These are phyloP conservation scores for Cudoniella acicularis DNA, from an alignment of 495 filamentous ascomycete genomes.

Conservation along the genomic window DNA sequence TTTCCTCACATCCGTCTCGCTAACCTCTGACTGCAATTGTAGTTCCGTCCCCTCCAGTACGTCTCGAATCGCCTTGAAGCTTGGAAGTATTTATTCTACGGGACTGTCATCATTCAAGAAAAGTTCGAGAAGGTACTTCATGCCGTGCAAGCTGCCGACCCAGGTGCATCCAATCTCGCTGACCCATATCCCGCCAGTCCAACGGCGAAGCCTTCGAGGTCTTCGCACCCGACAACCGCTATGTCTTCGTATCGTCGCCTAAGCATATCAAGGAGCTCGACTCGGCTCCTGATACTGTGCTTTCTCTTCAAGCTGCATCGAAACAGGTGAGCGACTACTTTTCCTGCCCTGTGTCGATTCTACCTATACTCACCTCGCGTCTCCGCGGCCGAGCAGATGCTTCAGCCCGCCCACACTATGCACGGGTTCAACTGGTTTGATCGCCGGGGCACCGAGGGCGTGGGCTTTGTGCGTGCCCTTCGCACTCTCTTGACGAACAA, in stretches of 20 bases:
- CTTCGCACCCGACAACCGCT: slow-evolving; percentile 19
- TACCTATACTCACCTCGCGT: too few relatives aligned
- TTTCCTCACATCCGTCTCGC: too few relatives aligned
- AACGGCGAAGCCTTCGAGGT: slow-evolving; percentile 25
- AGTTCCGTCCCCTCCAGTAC: too few relatives aligned
- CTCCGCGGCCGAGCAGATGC: too few relatives aligned
- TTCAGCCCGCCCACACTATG: slow-evolving; percentile 30
- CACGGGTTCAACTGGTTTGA: slow-evolving; percentile 27
- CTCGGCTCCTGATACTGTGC: slow-evolving; percentile 18
- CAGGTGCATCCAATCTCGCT: not conserved
- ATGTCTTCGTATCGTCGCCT: slow-evolving; percentile 24
- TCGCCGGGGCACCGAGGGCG: slow-evolving; percentile 21
- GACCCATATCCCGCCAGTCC: slow-evolving; percentile 11
- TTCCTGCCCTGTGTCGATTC: too few relatives aligned
- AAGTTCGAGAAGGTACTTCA: not conserved
- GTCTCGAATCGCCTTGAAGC: not conserved
- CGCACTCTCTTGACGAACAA: slow-evolving; percentile 25
- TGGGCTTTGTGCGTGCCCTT: slow-evolving; percentile 26
- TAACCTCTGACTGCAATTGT: not conserved
- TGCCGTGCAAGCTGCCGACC: not conserved
- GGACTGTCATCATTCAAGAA: not conserved
- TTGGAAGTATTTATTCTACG: not conserved
- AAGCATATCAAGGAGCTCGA: slow-evolving; percentile 28
- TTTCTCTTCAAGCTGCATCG: slow-evolving; percentile 31
- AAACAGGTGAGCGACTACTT: too few relatives aligned